These are phyloP conservation scores for Candida pseudofarinosa DNA, from an alignment of 805 yeast species.

Conservation along the genomic window DNA sequence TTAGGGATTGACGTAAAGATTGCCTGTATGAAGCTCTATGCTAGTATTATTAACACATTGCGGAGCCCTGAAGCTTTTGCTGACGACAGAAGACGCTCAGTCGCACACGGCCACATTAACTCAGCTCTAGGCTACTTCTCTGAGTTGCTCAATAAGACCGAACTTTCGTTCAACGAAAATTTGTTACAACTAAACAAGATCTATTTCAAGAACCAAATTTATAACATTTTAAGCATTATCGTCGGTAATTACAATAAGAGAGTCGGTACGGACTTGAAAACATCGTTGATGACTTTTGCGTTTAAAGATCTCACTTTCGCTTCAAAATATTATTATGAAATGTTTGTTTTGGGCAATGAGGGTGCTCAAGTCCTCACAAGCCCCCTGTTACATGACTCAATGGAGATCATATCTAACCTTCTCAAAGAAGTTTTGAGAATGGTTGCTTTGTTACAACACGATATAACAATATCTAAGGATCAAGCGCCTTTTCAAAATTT, in stretches of 20 bases:
- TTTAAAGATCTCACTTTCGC: constrained; percentile 21
- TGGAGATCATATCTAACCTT: constrained; percentile 14
- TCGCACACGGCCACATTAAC: constrained; percentile 27
- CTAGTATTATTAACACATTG: constrained; percentile 50
- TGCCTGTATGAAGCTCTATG: constrained; percentile 49
- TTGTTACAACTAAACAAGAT: constrained; percentile 12
- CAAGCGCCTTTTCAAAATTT: constrained; percentile 17
- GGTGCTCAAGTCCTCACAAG: constrained; percentile 5
- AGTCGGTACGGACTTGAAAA: constrained; percentile 15
- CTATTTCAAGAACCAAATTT: constrained; percentile 23
- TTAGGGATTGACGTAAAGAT: constrained; percentile 38
- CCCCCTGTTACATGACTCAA: constrained; percentile 17
- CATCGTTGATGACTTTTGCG: constrained; percentile 10
- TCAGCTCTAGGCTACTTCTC: constrained; percentile 15
- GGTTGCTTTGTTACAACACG: constrained; percentile 26
- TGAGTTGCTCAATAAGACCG: constrained; percentile 13
- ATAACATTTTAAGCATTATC: constrained; percentile 20
- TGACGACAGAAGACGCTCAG: constrained; percentile 29
- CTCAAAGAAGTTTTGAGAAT: constrained; percentile 31
- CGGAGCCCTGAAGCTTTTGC: constrained; percentile 46
- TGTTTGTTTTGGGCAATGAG: constrained; percentile 9
- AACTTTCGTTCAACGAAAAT: constrained; percentile 1
- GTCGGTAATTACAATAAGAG: constrained; percentile 26
- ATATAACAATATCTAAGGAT: constrained; percentile 15
- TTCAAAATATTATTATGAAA: constrained; percentile 10